phyloP scores from a whole-genome alignment of 345 rosid species.

The Raphanus raphanistrum region DNA sequence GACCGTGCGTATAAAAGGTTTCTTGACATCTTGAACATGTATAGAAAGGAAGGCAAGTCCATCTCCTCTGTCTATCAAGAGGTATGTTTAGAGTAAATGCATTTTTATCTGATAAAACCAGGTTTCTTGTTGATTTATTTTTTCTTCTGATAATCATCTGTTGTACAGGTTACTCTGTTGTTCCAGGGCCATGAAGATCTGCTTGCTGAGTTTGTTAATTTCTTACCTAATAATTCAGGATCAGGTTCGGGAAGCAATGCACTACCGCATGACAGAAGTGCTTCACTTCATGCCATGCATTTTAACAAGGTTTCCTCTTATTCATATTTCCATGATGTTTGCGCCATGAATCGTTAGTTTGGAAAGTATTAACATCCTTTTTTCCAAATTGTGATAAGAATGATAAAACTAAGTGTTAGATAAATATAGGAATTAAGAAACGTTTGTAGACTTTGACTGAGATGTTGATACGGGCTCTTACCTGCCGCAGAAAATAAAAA shows the following conservation, averaged over 20 bases:
- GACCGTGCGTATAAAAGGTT: constrained; percentile 89
- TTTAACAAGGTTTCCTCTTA: constrained; percentile 65
- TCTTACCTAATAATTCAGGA: constrained; percentile 78
- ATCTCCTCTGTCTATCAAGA: constrained; percentile 82
- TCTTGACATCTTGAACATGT: constrained; percentile 88
- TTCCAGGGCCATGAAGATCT: constrained; percentile 81
- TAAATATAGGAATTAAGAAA: constrained; percentile 28
- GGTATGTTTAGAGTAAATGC: constrained; percentile 47
- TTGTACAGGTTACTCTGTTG: constrained; percentile 73
- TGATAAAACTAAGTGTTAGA: constrained; percentile 49
- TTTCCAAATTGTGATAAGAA: constrained; percentile 53
- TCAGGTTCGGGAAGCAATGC: constrained; percentile 62
- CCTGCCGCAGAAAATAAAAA: constrained; percentile 58
- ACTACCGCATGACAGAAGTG: constrained; percentile 56
- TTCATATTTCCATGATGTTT: constrained; percentile 1
- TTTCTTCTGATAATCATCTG: constrained; percentile 5
- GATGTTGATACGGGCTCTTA: constrained; percentile 55
- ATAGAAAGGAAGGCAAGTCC: constrained; percentile 84
- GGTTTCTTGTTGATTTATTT: too few species aligned
- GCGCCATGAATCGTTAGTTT: constrained; percentile 38
- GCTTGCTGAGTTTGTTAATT: constrained; percentile 80
- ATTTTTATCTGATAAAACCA: not conserved
- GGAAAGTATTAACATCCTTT: constrained; percentile 20
- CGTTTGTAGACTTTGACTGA: constrained; percentile 52
- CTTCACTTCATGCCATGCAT: constrained; percentile 57